A percentile compares a stretch with the other conserved stretches of the same genome.
Conservation (phyloP, 2,329 filamentous ascomycete genomes). For the Polytolypa hystricis region DNA sequence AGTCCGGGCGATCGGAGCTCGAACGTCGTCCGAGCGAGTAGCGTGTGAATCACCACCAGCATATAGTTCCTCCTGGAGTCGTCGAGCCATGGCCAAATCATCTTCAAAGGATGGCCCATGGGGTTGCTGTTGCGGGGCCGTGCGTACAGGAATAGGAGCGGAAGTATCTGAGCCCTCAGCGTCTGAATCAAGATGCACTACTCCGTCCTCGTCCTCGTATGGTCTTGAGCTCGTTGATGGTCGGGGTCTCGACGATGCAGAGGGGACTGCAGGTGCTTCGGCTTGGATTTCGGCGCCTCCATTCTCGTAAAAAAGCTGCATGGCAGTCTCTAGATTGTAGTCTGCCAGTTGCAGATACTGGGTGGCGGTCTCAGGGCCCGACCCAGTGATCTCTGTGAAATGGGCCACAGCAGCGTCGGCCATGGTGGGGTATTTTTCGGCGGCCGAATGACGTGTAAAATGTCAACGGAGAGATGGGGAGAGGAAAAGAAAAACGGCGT, state of each 20-base stretch:
- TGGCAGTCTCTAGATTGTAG: conserved; percentile 71
- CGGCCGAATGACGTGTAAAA: not conserved
- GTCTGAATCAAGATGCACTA: conserved; percentile 68
- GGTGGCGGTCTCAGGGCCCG: conserved; percentile 60
- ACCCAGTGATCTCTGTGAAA: conserved; percentile 73
- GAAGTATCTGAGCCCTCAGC: conserved; percentile 49
- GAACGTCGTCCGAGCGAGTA: conserved; percentile 50
- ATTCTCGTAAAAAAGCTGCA: conserved; percentile 83
- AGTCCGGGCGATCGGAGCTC: conserved; percentile 82
- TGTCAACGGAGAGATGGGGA: not conserved
- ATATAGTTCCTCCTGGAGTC: conserved; percentile 87
- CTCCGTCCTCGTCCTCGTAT: conserved; percentile 45
- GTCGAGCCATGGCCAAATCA: conserved; percentile 84
- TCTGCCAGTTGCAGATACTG: conserved; percentile 80
- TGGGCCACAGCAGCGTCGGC: conserved; percentile 59
- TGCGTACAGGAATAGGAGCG: conserved; percentile 19
- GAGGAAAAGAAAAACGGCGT: conserved; percentile 1
- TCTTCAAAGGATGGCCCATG: conserved; percentile 57
- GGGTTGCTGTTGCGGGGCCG: conserved; percentile 23
- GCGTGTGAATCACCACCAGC: conserved; percentile 39
- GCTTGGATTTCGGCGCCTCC: conserved; percentile 53
- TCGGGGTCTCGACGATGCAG: conserved; percentile 30
- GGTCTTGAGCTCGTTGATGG: conserved; percentile 24
- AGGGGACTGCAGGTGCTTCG: conserved; percentile 23
- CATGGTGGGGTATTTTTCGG: conserved; percentile 42